Evolutionary conservation across 169 alveolate species (phyloP), one percentile per base, ranked within the genome.

Genomic region (Plasmodium coatneyi): DNA sequence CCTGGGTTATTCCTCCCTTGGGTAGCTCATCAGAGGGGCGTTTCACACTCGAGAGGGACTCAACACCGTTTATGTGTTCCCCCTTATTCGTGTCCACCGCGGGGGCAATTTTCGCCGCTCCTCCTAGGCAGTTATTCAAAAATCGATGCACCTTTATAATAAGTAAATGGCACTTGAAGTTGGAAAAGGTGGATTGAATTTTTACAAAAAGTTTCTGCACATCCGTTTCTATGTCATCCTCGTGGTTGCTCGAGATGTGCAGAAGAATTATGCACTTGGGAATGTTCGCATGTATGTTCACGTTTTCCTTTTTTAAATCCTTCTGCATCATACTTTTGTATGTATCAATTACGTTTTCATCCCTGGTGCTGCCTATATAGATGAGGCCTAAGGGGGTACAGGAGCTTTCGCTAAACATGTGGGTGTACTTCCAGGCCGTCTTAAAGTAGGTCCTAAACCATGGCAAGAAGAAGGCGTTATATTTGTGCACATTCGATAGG

Each of bases 151-250:
- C 93, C 79, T 84, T 84, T n/a, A 84, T 84, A 34, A 84, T 84
- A 36, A 84, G 56, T 22, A 84, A 32, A 76, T 84, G 93, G 43
- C 93, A 84, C 34, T 84, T 84, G 80, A 46, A 84, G 32, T 70
- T 84, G 54, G 76, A 43, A 66, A 84, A 84, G 36, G 84, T 84
- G 3, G 93, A 84, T 12, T 84, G 93, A 19, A 84, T 74, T 19
- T 72, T 76, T n/a, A 84, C 93, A 72, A 84, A 84, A n/a, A 74
- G 16, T 36, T 84, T 84, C 60, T 84, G 93, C 7, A 84, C 93
- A 32, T 84, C 93, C 19, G 93, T 84, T 32, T 84, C 93, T 49
- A 84, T 84, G 16, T 84, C 93, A 25, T 84, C 93, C 16, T 84
- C 84, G 25, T 76, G 41, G 30, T 78, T 84, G 79, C 66, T 84